Conservation (phyloP, 2,329 filamentous ascomycete species). For the Zymoseptoria passerinii region DNA sequence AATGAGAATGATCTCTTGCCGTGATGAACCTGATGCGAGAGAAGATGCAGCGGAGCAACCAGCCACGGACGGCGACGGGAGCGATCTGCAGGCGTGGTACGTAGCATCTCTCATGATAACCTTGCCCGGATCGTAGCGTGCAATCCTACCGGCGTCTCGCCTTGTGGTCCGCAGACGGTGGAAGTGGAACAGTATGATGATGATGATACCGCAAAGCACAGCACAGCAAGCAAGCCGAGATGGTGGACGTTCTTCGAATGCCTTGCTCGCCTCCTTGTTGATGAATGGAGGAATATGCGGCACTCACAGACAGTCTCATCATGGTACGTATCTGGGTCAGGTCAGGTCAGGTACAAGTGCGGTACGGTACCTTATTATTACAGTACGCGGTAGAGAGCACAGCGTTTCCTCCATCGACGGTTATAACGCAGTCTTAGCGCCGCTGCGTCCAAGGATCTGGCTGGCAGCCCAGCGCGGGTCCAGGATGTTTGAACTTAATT, state of each 20-base stretch:
- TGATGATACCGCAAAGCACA: not conserved
- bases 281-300: not conserved
- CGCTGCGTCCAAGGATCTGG: not conserved
- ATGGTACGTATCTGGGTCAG: not conserved
- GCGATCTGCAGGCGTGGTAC: not conserved
- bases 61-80: not conserved
- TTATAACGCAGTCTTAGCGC: not conserved
- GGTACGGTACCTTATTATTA: not conserved
- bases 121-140: not conserved
- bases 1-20: not conserved
- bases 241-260: not conserved
- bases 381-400: not conserved
- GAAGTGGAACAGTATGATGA: not conserved
- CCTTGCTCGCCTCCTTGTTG: not conserved
- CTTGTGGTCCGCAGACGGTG: not conserved
- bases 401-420: not conserved
- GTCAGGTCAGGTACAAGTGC: not conserved
- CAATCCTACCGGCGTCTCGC: not conserved
- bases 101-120: not conserved
- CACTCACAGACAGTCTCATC: not conserved
- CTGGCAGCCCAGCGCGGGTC: not conserved
- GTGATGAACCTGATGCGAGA: not conserved
- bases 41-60: not conserved
- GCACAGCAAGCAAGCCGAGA: not conserved
- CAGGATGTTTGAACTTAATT: not conserved